Base-by-base conservation (phyloP, 2,329 filamentous ascomycete genomes). In the Trichoderma aggressivum region DNA sequence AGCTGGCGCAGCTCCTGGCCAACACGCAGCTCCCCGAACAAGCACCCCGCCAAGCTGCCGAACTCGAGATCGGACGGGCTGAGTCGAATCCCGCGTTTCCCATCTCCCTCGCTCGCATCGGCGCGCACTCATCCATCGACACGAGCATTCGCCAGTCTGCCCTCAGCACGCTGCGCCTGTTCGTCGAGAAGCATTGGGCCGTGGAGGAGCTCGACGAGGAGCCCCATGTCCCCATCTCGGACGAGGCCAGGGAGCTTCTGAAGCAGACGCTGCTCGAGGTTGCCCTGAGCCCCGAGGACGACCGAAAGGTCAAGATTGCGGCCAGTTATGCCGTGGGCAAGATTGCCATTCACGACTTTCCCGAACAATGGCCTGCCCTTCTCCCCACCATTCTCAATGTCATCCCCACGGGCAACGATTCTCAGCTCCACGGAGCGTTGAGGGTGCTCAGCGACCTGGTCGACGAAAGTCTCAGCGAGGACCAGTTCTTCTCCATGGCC, bases 401-500 rank as follows among this genome's bases (percentile, higher is more conserved):
- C 64, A 92, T 98, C 77, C 89, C 91, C 68, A 88, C 86, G 67
- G 94, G 93, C 73, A 90, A 86, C 74, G 93, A 97, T 77, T 84
- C 86, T 60, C 94, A 97, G 79, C 85, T 98, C 63, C 94, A 98
- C 80, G 96, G 96, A 66, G 93, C 95, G 10, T 85, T 99, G 72
- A 92, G 92, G 79, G 94, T 98, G 28, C 88, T 99, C 58, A 87
- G 89, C 75, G 95, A 98, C 81, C 86, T 99, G 59, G 93, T 99
- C 30, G 94, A 98, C 73, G 95, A 97, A 78, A 94, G 93, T 75
- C 88, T 99, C 80, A 97, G 91, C 78, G 95, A 98, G 79, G 92
- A 94, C 73, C 94, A 98, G 76, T 99, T 99, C 86, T 98, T 98
- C 81, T 88, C 88, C 71, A 93, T 97, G 76, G 96, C 95, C 10